Evolutionary conservation across 2,329 filamentous ascomycete species (phyloP).

Genomic region (Huntiella savannae): DNA sequence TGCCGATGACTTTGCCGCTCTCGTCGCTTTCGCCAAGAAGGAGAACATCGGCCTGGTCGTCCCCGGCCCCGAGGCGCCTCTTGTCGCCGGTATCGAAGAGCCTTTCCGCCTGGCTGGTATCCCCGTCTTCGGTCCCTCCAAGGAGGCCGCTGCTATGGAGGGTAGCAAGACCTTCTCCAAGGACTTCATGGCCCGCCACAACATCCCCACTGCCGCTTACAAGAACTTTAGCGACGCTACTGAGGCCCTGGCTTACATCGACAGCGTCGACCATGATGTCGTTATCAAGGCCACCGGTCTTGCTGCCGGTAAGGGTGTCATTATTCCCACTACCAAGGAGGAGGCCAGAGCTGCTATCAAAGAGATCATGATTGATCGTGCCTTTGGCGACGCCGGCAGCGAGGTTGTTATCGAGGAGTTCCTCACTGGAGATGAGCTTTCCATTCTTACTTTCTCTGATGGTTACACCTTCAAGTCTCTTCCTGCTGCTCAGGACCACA

Average conservation of each 20-base stretch:
- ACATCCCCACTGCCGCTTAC: conserved; percentile 80
- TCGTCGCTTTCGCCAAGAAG: conserved; percentile 56
- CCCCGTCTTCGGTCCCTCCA: conserved; percentile 67
- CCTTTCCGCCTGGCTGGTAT: conserved; percentile 61
- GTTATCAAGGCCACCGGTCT: conserved; percentile 91
- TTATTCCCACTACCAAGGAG: conserved; percentile 63
- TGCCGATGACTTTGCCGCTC: conserved; percentile 55
- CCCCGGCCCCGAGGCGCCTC: conserved; percentile 79
- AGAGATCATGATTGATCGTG: conserved; percentile 75
- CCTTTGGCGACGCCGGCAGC: conserved; percentile 71
- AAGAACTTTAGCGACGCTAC: conserved; percentile 71
- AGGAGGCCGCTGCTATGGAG: conserved; percentile 74
- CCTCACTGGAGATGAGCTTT: conserved; percentile 77
- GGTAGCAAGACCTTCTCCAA: conserved; percentile 95
- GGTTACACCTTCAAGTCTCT: conserved; percentile 68
- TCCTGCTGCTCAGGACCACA: conserved; percentile 90
- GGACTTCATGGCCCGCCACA: conserved; percentile 86
- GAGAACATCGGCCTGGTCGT: conserved; percentile 66
- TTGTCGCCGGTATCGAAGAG: conserved; percentile 76
- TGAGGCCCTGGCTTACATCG: conserved; percentile 54
- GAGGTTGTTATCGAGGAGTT: conserved; percentile 95
- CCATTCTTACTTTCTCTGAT: conserved; percentile 79
- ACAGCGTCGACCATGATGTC: conserved; percentile 49
- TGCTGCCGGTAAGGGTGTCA: conserved; percentile 88
- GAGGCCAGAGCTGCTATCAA: conserved; percentile 68